Evolutionary conservation across 345 rosid genomes (phyloP), one percentile per base, ranked within the genome.

Genomic region (Lepidium aucheri): DNA sequence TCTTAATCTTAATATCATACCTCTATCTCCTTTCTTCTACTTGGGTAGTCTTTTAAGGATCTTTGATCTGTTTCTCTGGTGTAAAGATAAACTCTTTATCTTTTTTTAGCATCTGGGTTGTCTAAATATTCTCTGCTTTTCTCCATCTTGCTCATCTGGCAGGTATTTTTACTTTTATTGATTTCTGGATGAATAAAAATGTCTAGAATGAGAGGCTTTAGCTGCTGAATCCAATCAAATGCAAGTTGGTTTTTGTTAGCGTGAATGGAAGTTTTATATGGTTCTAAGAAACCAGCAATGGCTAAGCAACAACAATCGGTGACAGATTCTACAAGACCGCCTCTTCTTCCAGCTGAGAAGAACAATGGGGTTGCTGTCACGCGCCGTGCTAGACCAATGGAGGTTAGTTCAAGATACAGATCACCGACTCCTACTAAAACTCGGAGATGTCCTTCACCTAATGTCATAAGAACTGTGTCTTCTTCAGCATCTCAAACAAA

Each of bases 341-440:
- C 92, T 15, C 74, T 86, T 79, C 79, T 80, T 79, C 84, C 83
- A 44, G 81, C 96, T 5, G 89, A 85, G 58, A 86, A 83, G 79
- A 90, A 85, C 86, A 83, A 88, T 76, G 76, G 75, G 26, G 73
- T 70, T 39, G 13, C 12, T 55, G 58, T 32, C 12, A 46, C 66
- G 11, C 83, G 83, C 44, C 83, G 87, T 59, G 80, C 78, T 60
- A 85, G 72, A 53, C 79, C 82, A 20, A 78, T 82, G 78, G 97
- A 86, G 45, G 80, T 86, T 68, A 69, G 79, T 78, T 86, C 97
- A 59, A 86, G 96, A 85, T 86, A 85, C 64, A 86, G 84, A 78
- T 90, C 90, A 41, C 84, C 94, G 5, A 54, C 91, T 67, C 81
- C 80, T 32, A 69, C 67, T 50, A 72, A 65, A 56, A 63, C 81